Percentiles rank a stretch among this genome's conserved stretches.
phyloP scores from a whole-genome alignment of 805 yeast species.

The Starmerella roubikii region DNA sequence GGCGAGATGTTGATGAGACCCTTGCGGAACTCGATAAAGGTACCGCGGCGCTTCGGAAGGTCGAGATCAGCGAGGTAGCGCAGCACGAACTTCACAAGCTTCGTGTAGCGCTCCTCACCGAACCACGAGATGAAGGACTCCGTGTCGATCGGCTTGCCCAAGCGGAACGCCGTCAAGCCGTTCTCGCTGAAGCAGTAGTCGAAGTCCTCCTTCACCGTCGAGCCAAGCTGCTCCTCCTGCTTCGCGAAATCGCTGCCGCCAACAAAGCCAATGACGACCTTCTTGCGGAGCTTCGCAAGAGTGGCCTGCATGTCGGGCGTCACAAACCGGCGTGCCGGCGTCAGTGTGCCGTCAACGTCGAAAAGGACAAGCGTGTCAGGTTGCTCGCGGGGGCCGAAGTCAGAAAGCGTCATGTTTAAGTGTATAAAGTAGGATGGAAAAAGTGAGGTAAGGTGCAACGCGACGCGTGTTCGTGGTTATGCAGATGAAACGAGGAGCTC shows the following conservation, averaged over 20 bases:
- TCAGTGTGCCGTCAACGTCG: slow-evolving; percentile 97
- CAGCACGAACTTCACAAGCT: slow-evolving; percentile 72
- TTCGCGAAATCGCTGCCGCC: slow-evolving; percentile 93
- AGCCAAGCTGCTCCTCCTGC: slow-evolving; percentile 93
- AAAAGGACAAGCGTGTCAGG: slow-evolving; percentile 72
- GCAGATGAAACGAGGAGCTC: too few relatives aligned
- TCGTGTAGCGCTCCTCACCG: slow-evolving; percentile 89
- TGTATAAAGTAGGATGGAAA: too few relatives aligned
- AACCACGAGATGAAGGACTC: slow-evolving; percentile 92
- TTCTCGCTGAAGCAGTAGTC: slow-evolving; percentile 96
- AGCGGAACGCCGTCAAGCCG: slow-evolving; percentile 94
- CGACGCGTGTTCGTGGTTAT: too few relatives aligned
- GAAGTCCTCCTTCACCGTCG: slow-evolving; percentile 57
- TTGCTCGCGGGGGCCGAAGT: slow-evolving; percentile 59
- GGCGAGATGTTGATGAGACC: slow-evolving; percentile 99
- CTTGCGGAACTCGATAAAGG: slow-evolving; percentile 96
- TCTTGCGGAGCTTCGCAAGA: slow-evolving; percentile 66
- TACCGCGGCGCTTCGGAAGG: slow-evolving; percentile 95
- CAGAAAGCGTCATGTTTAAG: slow-evolving; percentile 31
- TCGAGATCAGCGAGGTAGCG: slow-evolving; percentile 75
- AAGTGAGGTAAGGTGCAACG: too few relatives aligned
- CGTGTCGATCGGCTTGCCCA: slow-evolving; percentile 75
- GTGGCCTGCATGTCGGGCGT: slow-evolving; percentile 57
- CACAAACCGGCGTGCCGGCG: slow-evolving; percentile 78
- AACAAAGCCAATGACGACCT: slow-evolving; percentile 91